Percentiles rank a stretch among this genome's conserved stretches.
These are phyloP conservation scores for Plasmodium knowlesi DNA, from an alignment of 169 alveolate genomes.

Conservation along the genomic window DNA sequence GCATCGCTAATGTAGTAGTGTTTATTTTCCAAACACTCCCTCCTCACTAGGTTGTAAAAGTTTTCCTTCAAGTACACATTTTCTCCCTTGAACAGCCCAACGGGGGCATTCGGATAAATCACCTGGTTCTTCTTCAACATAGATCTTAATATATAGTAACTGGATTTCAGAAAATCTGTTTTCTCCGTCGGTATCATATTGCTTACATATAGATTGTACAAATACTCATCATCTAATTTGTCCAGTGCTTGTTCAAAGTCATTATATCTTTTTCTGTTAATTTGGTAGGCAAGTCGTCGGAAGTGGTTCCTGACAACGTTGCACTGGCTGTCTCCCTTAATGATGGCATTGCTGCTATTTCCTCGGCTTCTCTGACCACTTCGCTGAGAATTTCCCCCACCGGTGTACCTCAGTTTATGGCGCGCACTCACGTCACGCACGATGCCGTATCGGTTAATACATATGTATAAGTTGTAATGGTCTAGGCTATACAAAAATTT, in stretches of 20 bases:
- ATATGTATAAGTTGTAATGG: slow-evolving; percentile 36
- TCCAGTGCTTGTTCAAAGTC: slow-evolving; percentile 46
- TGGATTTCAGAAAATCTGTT: slow-evolving; percentile 36
- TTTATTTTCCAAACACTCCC: slow-evolving; percentile 60
- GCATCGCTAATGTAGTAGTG: slow-evolving; percentile 46
- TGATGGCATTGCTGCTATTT: slow-evolving; percentile 7
- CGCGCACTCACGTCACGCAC: slow-evolving; percentile 45
- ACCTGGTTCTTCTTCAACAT: slow-evolving; percentile 65
- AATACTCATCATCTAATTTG: slow-evolving; percentile 49
- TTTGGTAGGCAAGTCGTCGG: background rate
- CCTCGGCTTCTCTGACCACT: background rate
- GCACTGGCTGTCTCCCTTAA: slow-evolving; percentile 16
- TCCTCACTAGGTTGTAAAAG: slow-evolving; percentile 24
- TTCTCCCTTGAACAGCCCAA: slow-evolving; percentile 67
- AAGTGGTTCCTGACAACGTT: slow-evolving; percentile 6
- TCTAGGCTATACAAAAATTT: slow-evolving; percentile 39
- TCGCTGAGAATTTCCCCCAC: background rate
- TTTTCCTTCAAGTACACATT: slow-evolving; percentile 63
- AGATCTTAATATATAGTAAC: slow-evolving; percentile 38
- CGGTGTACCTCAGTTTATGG: slow-evolving; percentile 22
- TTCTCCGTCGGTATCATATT: slow-evolving; percentile 70
- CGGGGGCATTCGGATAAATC: slow-evolving; percentile 49
- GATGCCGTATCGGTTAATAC: slow-evolving; percentile 18
- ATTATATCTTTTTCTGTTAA: slow-evolving; percentile 22
- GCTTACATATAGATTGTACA: slow-evolving; percentile 26